Evolutionary conservation across 1,284 basidiomycete genomes (phyloP).

Genomic region (Cystobasidium sp.): DNA sequence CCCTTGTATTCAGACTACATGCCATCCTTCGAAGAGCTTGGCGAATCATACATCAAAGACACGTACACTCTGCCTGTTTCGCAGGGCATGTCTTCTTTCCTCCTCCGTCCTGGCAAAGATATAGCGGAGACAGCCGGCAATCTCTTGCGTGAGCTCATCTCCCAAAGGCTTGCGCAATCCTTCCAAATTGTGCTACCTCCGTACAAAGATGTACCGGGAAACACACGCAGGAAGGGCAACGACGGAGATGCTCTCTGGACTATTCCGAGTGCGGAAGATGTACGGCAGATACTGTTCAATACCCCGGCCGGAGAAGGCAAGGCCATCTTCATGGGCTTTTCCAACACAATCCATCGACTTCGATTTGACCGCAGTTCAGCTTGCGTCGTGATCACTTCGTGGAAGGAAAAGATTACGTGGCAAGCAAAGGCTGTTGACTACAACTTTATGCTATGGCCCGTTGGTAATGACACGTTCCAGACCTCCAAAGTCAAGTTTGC

Average conservation of each 20-base stretch:
- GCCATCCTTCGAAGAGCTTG: conserved; percentile 74
- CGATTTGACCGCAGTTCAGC: conserved; percentile 77
- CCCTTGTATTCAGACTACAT: conserved; percentile 92
- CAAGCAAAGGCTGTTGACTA: conserved; percentile 57
- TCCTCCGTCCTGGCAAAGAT: conserved; percentile 62
- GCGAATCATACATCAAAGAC: conserved; percentile 73
- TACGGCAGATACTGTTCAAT: conserved; percentile 44
- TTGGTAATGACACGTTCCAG: background rate
- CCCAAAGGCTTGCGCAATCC: conserved; percentile 88
- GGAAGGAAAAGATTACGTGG: conserved; percentile 70
- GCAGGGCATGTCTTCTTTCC: conserved; percentile 63
- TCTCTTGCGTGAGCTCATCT: conserved; percentile 92
- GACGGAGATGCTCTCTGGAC: conserved; percentile 49
- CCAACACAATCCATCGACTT: conserved; percentile 91
- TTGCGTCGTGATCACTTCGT: conserved; percentile 83
- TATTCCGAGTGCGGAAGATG: conserved; percentile 48
- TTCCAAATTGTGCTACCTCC: conserved; percentile 79
- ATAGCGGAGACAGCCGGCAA: conserved; percentile 74
- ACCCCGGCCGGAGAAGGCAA: conserved; percentile 14
- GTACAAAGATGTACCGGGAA: conserved; percentile 14
- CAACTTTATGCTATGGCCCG: conserved; percentile 48
- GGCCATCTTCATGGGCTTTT: conserved; percentile 87
- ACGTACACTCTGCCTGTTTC: conserved; percentile 60
- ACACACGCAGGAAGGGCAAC: background rate
- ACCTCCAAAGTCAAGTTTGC: conserved; percentile 27